Base-by-base conservation (phyloP, 805 yeast species). In the Kodamaea neixiangensis region DNA sequence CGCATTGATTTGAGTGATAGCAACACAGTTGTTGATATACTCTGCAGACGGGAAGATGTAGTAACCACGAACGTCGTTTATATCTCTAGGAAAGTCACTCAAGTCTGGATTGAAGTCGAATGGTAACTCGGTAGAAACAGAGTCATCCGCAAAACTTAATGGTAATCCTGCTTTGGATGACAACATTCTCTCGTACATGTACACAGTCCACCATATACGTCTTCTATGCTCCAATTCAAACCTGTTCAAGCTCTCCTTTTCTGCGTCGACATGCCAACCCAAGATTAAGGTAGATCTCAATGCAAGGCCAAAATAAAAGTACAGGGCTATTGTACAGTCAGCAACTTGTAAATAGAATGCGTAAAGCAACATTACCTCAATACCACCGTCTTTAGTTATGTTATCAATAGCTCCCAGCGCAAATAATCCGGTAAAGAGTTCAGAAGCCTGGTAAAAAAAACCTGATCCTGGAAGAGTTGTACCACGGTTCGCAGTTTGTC, bases 181-280 rank as follows among this genome's bases (percentile, higher is more conserved):
- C 38, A 87, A 67, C 93, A 87, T 87, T 65, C 93, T 70, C 68
- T 81, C 79, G 51, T 75, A 75, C 78, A 75, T 75, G 59, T 75
- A 75, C 5, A 75, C 79, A 1, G 79, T 75, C 79, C 79, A 75
- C 79, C 79, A 75, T 11, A 75, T 65, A 49, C 79, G 60, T 51
- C 79, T 62, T 53, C 79, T 52, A 60, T 81, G 86, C 52, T 81
- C 86, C 52, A 81, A 62, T 53, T 81, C 84, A 57, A 75, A 79
- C 31, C 82, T 61, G 55, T 76, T 76, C 44, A 80, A 58, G 22
- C 72, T 66, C 54, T 83, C 89, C 58, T 82, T 81, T 53, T 86
- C 92, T 6, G 89, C 85, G 68, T 87, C 94, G 2, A 87, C 94
- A 64, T 87, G 96, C 83, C 86, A 79, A 2, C 96, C 96, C 20